Evolutionary conservation across 306 rosid species (phyloP), one percentile per base, ranked within the genome.

Genomic region (Senna tora): DNA sequence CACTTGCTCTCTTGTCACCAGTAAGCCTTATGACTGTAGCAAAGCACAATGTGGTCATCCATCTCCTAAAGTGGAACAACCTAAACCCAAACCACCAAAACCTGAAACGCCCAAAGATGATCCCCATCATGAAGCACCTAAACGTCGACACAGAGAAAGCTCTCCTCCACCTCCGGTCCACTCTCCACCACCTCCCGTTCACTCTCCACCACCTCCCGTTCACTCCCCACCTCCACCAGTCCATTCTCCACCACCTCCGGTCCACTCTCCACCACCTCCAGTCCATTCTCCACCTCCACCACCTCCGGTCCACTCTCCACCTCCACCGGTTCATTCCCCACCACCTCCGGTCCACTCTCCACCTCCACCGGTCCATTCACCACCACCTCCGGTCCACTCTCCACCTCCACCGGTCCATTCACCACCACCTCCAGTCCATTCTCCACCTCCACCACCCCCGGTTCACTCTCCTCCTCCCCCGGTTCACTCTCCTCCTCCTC

Each of bases 21-120:
- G 75, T 72, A 88, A 81, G 32, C 90, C 89, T 0, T 77, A 89
- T 17, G 91, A 93, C 69, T 93, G 98, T 30, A 66, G 86, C 74
- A 89, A 89, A 85, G 63, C 75, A 4, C 74, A 67, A 47, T 93
- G 98, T 71, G 82, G 86, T 12, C 80, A 63, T 13, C 70, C 69
- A 13, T 16, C 64, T 12, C 80, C 82, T 3, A 66, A 57, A 6
- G 62, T 6, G 8, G 22, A 43, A 2, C 28, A 46, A 16, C 65
- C 65, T 3, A 15, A 63, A 1, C 20, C 22, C 0, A 51, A 59
- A 45, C 10, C 39, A 42, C 39, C 54, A 21, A 4, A 22, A 53
- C 59, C 12, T 5, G 5, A 19, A 52, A 13, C 14, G 0, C 58
- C 58, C 0, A 66, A 61, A 5, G 60, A 54, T 2, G 80, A 78